Evolutionary conservation across 306 rosid genomes (phyloP).

Genomic region (Pyrus bretschneideri): DNA sequence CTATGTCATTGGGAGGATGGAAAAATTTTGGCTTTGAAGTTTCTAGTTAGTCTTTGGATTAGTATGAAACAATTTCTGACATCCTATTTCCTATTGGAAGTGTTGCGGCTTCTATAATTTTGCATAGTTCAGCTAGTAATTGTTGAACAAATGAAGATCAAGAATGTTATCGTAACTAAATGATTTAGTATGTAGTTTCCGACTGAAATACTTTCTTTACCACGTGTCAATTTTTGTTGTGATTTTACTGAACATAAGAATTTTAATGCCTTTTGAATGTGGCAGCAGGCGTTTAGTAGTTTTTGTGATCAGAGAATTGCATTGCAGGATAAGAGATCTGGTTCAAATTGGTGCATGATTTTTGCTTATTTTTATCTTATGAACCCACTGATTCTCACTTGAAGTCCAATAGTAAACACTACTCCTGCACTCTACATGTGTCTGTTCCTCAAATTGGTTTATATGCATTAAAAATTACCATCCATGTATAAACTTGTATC

Average conservation of each 20-base stretch:
- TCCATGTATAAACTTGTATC: neutral
- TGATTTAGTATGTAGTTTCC: neutral
- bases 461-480: neutral
- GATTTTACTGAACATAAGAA: neutral
- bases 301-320: neutral
- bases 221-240: neutral
- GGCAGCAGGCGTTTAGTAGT: neutral
- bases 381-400: neutral
- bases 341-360: neutral
- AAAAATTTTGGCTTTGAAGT: constrained; percentile 7
- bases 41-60: constrained; percentile 16
- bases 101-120: neutral
- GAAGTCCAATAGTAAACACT: neutral
- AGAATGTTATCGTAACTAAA: neutral
- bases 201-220: neutral
- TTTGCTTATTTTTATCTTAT: neutral
- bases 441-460: neutral
- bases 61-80: neutral
- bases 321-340: neutral
- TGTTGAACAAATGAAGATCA: neutral
- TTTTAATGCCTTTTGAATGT: neutral
- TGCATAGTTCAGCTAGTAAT: neutral
- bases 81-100: neutral
- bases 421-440: neutral
- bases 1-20: constrained; percentile 10